Evolutionary conservation across 2,329 filamentous ascomycete species (phyloP), one percentile per base, ranked within the genome.

Genomic region (Zalaria obscura): DNA sequence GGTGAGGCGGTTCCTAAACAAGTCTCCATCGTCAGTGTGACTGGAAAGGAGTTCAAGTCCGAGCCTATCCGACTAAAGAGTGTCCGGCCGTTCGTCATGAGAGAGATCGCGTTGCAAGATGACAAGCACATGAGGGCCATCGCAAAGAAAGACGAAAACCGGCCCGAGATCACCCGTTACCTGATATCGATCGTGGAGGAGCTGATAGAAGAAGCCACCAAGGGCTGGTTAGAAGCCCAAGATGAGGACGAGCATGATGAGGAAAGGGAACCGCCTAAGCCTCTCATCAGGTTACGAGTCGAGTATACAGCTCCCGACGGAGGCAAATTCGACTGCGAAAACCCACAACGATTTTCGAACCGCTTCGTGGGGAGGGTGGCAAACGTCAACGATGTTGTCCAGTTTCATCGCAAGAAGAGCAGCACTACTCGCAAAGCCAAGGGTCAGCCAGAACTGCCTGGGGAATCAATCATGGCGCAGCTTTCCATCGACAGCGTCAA

Each of bases 261-360:
- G 2, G 75, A 76, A 1, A 55, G 69, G 3, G 73, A 79, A 41
- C 70, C 75, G 1, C 89, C 89, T 0, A 65, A 91, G 29, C 91
- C 91, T 0, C 70, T 98, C 1, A 80, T 98, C 33, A 78, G 91
- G 18, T 73, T 98, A 10, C 86, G 88, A 46, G 88, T 98, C 1
- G 91, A 98, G 54, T 91, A 86, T 49, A 83, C 84, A 0, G 78
- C 87, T 0, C 82, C 82, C 0, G 85, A 93, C 27, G 87, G 86
- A 3, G 83, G 86, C 9, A 76, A 78, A 31, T 98, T 86, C 53
- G 84, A 96, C 50, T 80, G 83, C 48, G 91, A 96, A 58, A 98
- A 98, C 46, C 88, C 91, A 0, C 91, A 96, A 57, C 78, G 91
- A 5, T 95, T 96, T 55, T 96, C 89, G 0, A 93, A 93, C 57